A percentile compares a stretch with the other conserved stretches of the same genome.
Evolutionary conservation across 352 stramenopile species (phyloP).

Genomic region (Plasmopara viticola): DNA sequence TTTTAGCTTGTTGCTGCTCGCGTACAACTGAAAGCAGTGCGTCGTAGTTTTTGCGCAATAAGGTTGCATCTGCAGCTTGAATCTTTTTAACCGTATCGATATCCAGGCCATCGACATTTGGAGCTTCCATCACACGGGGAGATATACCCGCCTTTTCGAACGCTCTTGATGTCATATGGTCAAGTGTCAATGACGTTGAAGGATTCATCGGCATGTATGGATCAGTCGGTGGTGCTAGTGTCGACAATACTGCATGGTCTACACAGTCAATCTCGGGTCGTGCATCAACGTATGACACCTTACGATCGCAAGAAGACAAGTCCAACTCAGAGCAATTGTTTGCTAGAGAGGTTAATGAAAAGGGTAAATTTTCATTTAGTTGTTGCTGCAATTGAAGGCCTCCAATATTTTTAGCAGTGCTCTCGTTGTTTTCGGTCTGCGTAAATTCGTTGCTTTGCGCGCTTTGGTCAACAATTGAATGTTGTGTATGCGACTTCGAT

Average conservation of each 20-base stretch:
- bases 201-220: neutral
- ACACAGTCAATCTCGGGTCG: conserved; percentile 1
- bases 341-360: conserved; percentile 1
- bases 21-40: conserved; percentile 66
- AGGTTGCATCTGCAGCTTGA: conserved; percentile 46
- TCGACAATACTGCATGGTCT: conserved; percentile 1
- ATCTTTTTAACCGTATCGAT: conserved; percentile 38
- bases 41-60: conserved; percentile 78
- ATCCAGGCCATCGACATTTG: conserved; percentile 55
- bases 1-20: conserved; percentile 59
- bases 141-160: conserved; percentile 27
- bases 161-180: conserved; percentile 8
- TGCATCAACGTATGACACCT: neutral
- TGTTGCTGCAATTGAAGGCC: conserved; percentile 8
- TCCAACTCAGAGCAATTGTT: neutral
- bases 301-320: neutral
- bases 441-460: conserved; percentile 1
- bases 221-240: neutral
- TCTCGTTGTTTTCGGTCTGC: conserved; percentile 10
- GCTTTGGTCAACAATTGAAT: conserved; percentile 16
- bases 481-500: neutral
- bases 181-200: neutral
- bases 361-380: neutral
- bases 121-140: conserved; percentile 24
- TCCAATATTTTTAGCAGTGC: conserved; percentile 1